Percentiles rank a stretch among this genome's conserved stretches.
Conservation (phyloP, 2,329 filamentous ascomycete genomes). For the Tolypocladium tropicale region DNA sequence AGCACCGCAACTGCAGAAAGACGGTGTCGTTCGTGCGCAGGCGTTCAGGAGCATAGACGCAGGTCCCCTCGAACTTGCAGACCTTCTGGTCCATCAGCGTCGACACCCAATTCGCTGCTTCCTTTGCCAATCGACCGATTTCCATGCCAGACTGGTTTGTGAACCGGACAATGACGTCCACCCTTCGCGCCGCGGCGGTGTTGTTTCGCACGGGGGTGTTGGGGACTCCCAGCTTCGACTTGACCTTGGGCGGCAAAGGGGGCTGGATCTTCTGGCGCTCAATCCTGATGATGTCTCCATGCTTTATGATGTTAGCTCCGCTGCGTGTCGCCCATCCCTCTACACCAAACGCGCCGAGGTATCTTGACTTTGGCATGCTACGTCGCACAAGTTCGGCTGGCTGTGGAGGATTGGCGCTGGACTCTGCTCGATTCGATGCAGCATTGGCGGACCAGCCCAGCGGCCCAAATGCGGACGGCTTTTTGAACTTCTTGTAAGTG, state of each 20-base stretch:
- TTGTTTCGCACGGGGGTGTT: conserved; percentile 24
- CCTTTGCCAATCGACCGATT: conserved; percentile 76
- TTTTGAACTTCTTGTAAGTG: conserved; percentile 46
- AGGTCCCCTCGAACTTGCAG: conserved; percentile 77
- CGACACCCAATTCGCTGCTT: conserved; percentile 85
- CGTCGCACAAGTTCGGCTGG: conserved; percentile 6
- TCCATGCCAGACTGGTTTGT: conserved; percentile 71
- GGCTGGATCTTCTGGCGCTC: conserved; percentile 72
- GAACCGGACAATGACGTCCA: conserved; percentile 86
- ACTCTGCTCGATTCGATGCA: conserved; percentile 3
- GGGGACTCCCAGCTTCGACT: conserved; percentile 27
- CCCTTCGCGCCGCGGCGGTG: conserved; percentile 50
- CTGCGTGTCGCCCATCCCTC: conserved; percentile 88
- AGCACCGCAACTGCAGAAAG: conserved; percentile 80
- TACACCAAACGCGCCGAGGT: conserved; percentile 85
- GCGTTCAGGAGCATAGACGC: conserved; percentile 79
- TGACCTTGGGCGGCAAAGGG: conserved; percentile 35
- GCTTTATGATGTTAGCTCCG: conserved; percentile 62
- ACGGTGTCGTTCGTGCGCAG: conserved; percentile 86
- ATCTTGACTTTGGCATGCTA: conserved; percentile 41
- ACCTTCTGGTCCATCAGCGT: conserved; percentile 83
- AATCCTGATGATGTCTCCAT: conserved; percentile 76
- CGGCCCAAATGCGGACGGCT: conserved; percentile 8
- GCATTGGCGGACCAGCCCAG: not conserved
- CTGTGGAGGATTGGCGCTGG: conserved; percentile 2